Evolutionary conservation across 805 yeast species (phyloP), one percentile per base, ranked within the genome.

Genomic region (Candida xiaguanensis): DNA sequence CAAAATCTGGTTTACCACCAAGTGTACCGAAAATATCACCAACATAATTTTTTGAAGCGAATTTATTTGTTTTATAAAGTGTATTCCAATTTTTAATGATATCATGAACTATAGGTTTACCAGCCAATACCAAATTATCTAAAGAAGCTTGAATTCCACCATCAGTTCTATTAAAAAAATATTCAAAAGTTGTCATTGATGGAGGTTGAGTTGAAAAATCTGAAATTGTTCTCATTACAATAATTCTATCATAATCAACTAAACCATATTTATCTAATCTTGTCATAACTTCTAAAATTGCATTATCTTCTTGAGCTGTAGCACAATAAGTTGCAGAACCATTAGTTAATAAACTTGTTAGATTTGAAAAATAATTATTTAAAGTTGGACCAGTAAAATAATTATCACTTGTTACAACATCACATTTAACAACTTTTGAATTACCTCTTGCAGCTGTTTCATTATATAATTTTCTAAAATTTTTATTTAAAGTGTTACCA

Each of bases 241-340:
- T 76, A 44, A 80, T 65, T 59, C 85, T 72, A 44, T 70, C 59
- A 55, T 60, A 80, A 55, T 78, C 82, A 38, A 75, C 77, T 43
- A 78, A 64, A 8, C 80, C 82, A 47, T 63, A 65, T 43, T 62
- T 63, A 44, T 74, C 75, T 51, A 73, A 69, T 63, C 86, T 72
- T 34, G 76, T 49, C 41, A 80, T 57, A 7, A 78, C 76, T 55
- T 79, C 84, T 51, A 80, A 69, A 12, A 80, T 65, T 13, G 85
- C 85, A 53, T 78, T 75, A 53, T 80, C 86, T 57, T 80, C 86
- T 57, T 79, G 84, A 39, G 81, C 82, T 32, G 83, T 72, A 31
- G 79, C 54, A 56, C 83, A 77, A 64, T 78, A 80, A 11, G 58
- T 60, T 19, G 77, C 83, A 27, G 80, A 67, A 39, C 79, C 80